Base-by-base conservation (phyloP, 2,329 filamentous ascomycete genomes). In the Pleoardoris graminearum region DNA sequence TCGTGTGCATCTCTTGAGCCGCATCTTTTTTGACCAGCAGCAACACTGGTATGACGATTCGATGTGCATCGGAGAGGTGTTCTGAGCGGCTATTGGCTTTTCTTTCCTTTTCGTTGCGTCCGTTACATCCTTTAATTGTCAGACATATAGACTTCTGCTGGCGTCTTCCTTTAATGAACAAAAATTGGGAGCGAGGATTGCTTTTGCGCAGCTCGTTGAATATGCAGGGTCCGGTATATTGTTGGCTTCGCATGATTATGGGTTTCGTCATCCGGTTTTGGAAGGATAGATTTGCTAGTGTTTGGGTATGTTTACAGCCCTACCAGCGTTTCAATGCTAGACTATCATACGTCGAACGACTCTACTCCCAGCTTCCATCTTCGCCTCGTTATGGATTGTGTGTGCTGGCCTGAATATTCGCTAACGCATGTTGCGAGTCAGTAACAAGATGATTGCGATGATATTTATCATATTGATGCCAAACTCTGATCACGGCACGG, bases 1-100 rank as follows among this genome's bases (percentile, higher is more conserved):
- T 66, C 54, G 44, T 65, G 60, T 67, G 62, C 59, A 65, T 63
- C 56, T 61, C 62, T 66, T 57, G 46, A 55, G 41, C 56, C 60
- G 56, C 63, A 67, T 68, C 60, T 61, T 50, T 56, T 65, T 65
- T 62, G 55, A 62, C 53, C 56, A 32, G 53, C 48, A 43, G 33
- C 30, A 25, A 29, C 51, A 61, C 55, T 61, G 67, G 62, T 65
- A 66, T 60, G 61, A 69, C 60, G 63, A 67, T 48, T 57, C 60
- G 63, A 68, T 69, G 61, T 67, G 65, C 68, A 71, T 69, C 63
- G 62, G 54, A 69, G 60, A 58, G 66, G 65, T 67, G 66, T 67
- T 63, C 33, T 54, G 50, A 61, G 57, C 50, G 56, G 60, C 51
- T 50, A n/a, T n/a, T n/a, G n/a, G n/a, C 43, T 53, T 54, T 59